Evolutionary conservation across 805 yeast species (phyloP).

Genomic region (Saccharomycopsis fibuligera): DNA sequence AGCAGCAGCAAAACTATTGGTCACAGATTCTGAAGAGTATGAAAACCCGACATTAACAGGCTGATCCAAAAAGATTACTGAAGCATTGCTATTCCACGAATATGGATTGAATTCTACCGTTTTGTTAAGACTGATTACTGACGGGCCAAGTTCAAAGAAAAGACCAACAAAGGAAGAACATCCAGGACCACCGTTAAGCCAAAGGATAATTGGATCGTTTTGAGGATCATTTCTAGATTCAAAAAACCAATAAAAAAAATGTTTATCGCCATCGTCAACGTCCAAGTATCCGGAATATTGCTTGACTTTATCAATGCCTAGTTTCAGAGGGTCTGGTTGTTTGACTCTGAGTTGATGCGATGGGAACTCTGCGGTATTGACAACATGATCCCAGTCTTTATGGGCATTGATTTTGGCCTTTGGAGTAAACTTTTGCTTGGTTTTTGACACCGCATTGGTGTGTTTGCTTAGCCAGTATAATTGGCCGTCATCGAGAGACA

Average conservation of each 20-base stretch:
- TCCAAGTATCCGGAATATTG: slow-evolving; percentile 86
- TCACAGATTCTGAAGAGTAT: slow-evolving; percentile 48
- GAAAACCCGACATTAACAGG: slow-evolving; percentile 93
- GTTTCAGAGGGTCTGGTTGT: slow-evolving; percentile 49
- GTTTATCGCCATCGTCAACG: slow-evolving; percentile 77
- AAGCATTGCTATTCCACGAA: slow-evolving; percentile 90
- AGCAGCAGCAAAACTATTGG: slow-evolving; percentile 76
- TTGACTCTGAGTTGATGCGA: slow-evolving; percentile 56
- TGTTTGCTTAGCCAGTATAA: slow-evolving; percentile 9
- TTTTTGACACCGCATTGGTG: slow-evolving; percentile 24
- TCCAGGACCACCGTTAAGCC: slow-evolving; percentile 97
- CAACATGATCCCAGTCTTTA: slow-evolving; percentile 34
- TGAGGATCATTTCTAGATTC: slow-evolving; percentile 85
- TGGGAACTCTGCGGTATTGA: slow-evolving; percentile 30
- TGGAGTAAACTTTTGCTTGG: slow-evolving; percentile 14
- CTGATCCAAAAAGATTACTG: slow-evolving; percentile 87
- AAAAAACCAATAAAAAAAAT: slow-evolving; percentile 89
- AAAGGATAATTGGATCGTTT: slow-evolving; percentile 76
- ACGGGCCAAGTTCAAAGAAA: slow-evolving; percentile 88
- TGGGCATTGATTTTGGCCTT: no score
- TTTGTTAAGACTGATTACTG: slow-evolving; percentile 57
- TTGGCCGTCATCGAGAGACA: no score
- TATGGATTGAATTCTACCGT: slow-evolving; percentile 72
- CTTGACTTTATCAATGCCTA: slow-evolving; percentile 77
- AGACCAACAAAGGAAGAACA: slow-evolving; percentile 89